These are phyloP conservation scores for Camellia granthamiana DNA, from an alignment of 148 eudicot genomes.

Conservation along the genomic window DNA sequence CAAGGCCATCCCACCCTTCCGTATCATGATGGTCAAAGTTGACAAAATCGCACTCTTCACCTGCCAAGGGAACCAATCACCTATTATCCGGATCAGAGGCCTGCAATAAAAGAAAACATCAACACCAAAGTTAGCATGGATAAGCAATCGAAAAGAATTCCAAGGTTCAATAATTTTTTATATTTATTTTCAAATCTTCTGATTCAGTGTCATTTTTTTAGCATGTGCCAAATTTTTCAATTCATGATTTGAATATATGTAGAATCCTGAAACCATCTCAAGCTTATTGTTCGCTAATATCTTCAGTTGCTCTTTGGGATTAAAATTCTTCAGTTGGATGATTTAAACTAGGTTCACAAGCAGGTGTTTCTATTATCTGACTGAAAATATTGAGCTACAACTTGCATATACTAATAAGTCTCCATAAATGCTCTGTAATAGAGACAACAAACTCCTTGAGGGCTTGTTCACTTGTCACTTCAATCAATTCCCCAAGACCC, in stretches of 20 bases:
- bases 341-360: not conserved
- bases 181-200: too few species aligned
- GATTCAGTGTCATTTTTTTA: too few species aligned
- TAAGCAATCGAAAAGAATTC: not conserved
- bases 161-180: not conserved
- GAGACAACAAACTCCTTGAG: slow-evolving; percentile 89
- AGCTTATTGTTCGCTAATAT: not conserved
- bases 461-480: slow-evolving; percentile 87
- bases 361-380: not conserved
- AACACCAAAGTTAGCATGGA: not conserved
- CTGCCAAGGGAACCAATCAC: slow-evolving; percentile 99
- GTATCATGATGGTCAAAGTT: slow-evolving; percentile 81
- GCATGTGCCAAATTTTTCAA: too few species aligned
- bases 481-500: slow-evolving; percentile 97
- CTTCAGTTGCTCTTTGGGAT: not conserved
- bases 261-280: not conserved
- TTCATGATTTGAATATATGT: too few species aligned
- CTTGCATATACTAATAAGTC: not conserved
- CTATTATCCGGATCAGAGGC: slow-evolving; percentile 93
- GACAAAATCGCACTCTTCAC: slow-evolving; percentile 97
- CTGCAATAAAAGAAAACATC: slow-evolving; percentile 33
- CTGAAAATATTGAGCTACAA: not conserved
- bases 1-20: slow-evolving; percentile 85
- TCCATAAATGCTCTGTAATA: slow-evolving; percentile 66
- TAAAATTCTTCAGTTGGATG: not conserved